Conservation (phyloP, 2,329 filamentous ascomycete species). For the Emmonsiellopsis sp. region DNA sequence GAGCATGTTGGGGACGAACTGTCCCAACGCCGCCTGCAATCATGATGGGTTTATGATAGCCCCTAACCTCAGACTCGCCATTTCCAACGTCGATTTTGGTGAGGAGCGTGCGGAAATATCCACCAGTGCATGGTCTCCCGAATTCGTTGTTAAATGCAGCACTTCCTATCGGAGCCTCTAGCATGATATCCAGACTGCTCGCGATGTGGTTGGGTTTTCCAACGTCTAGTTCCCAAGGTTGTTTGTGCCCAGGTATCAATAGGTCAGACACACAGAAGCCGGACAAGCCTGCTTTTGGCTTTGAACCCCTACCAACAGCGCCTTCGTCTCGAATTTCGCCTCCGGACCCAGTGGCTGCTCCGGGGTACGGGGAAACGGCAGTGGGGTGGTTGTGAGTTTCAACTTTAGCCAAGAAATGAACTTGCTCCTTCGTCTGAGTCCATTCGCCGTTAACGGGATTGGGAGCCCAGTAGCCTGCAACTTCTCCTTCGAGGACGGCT, state of each 20-base stretch:
- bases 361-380: conserved; percentile 85
- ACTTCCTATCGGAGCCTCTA: conserved; percentile 90
- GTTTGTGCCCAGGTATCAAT: conserved; percentile 69
- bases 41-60: conserved; percentile 98
- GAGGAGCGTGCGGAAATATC: conserved; percentile 85
- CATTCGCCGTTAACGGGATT: conserved; percentile 79
- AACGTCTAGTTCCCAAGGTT: conserved; percentile 86
- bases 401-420: conserved; percentile 86
- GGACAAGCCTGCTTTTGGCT: conserved; percentile 80
- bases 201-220: conserved; percentile 88
- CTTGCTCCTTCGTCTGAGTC: conserved; percentile 74
- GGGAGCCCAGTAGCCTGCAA: conserved; percentile 75
- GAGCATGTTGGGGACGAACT: conserved; percentile 78
- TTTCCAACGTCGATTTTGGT: conserved; percentile 55
- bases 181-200: conserved; percentile 92
- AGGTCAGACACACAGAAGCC: conserved; percentile 96
- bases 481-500: conserved; percentile 71
- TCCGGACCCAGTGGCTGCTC: conserved; percentile 88
- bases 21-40: conserved; percentile 93
- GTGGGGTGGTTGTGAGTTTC: conserved; percentile 98
- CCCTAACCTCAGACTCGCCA: conserved; percentile 62
- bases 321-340: conserved; percentile 95
- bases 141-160: conserved; percentile 98
- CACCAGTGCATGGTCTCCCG: conserved; percentile 76
- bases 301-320: conserved; percentile 84